phyloP scores from a whole-genome alignment of 73 alveolate genomes.

The Paramecium sonneborni region DNA sequence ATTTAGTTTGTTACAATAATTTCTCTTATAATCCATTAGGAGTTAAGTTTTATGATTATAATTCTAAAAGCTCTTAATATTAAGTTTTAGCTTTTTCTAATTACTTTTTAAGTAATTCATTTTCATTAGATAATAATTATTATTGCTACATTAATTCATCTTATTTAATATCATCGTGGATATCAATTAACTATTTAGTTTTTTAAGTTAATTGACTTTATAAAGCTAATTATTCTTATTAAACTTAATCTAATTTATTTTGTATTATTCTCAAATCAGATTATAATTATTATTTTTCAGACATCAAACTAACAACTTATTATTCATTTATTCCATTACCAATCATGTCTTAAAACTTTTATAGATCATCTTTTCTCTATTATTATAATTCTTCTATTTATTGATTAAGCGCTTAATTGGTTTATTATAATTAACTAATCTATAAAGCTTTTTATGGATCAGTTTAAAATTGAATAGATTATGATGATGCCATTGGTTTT shows the following conservation, averaged over 20 bases:
- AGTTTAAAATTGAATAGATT: neutral
- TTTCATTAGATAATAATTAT: neutral
- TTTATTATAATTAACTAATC: neutral
- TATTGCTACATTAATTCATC: neutral
- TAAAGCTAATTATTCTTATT: neutral
- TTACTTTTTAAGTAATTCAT: neutral
- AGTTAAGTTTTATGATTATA: neutral
- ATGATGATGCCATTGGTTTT: neutral
- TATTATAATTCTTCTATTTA: neutral
- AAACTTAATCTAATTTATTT: neutral
- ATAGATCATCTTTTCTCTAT: neutral
- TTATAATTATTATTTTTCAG: neutral
- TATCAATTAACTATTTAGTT: neutral
- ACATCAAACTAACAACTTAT: neutral
- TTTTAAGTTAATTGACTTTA: neutral
- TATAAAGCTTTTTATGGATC: neutral
- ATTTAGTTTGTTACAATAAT: neutral
- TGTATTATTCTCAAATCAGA: neutral
- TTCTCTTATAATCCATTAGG: slow-evolving; percentile 6
- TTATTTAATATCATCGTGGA: neutral
- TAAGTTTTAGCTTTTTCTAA: neutral
- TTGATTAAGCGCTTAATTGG: neutral
- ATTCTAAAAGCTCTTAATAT: neutral
- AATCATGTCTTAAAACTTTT: neutral
- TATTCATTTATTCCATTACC: slow-evolving; percentile 10